Conservation (phyloP, 345 rosid species). For the Stellera chamaejasme region DNA sequence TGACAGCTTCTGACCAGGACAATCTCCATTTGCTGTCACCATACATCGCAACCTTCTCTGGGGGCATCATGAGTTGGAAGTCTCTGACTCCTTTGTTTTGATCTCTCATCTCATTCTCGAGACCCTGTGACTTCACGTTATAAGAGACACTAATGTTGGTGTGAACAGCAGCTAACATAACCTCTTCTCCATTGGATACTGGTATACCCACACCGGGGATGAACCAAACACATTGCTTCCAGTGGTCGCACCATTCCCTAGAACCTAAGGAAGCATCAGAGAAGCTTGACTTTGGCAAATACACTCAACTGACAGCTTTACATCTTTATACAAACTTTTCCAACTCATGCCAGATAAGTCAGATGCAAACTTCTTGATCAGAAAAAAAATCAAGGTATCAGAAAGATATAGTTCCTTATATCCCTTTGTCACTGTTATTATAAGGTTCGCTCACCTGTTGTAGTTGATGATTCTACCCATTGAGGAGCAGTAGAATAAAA, state of each 20-base stretch:
- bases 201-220: conserved; percentile 46
- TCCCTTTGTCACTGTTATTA: too few relatives aligned
- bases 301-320: neutral
- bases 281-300: neutral
- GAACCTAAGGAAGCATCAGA: conserved; percentile 39
- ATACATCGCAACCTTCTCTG: conserved; percentile 72
- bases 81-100: conserved; percentile 23
- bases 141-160: conserved; percentile 54
- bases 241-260: conserved; percentile 87
- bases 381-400: neutral
- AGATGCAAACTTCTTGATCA: neutral
- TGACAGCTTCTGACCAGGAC: conserved; percentile 44
- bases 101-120: conserved; percentile 17
- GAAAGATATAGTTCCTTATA: too few relatives aligned
- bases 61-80: conserved; percentile 50
- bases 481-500: conserved; percentile 86
- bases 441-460: conserved; percentile 28
- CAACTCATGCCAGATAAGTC: neutral
- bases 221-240: conserved; percentile 98
- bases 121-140: conserved; percentile 30
- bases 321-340: conserved; percentile 2
- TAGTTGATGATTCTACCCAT: conserved; percentile 53
- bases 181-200: conserved; percentile 45
- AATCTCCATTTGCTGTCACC: conserved; percentile 66
- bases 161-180: conserved; percentile 58